Conservation (phyloP, 495 filamentous ascomycete species). For the Penicillium simplicissimum region DNA sequence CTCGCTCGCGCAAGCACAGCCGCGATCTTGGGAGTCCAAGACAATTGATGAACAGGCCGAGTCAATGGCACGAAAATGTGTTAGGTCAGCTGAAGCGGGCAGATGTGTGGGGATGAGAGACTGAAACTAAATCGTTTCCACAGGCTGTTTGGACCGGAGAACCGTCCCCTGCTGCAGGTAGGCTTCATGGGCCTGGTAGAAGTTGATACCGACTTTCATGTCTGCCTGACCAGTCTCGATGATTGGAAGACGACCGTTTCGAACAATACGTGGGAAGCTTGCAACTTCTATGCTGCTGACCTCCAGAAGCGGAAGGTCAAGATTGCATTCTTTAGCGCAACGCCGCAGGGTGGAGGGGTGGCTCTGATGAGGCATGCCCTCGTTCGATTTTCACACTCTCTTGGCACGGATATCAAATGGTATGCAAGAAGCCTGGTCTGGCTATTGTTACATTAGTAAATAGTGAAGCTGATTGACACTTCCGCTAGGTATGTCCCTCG, state of each 20-base stretch:
- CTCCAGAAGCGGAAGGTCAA: slow-evolving; percentile 67
- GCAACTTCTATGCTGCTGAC: slow-evolving; percentile 64
- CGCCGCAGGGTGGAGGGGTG: slow-evolving; percentile 85
- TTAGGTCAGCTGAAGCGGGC: slow-evolving; percentile 52
- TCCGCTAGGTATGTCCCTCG: slow-evolving; percentile 69
- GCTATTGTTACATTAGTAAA: too few relatives aligned
- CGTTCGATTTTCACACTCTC: slow-evolving; percentile 65
- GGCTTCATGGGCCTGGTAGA: slow-evolving; percentile 73
- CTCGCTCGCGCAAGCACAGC: slow-evolving; percentile 4
- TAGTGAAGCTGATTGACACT: too few relatives aligned
- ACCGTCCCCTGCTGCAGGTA: slow-evolving; percentile 72
- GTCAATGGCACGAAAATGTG: slow-evolving; percentile 79
- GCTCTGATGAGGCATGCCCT: slow-evolving; percentile 87
- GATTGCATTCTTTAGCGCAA: slow-evolving; percentile 83
- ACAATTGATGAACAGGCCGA: slow-evolving; percentile 82
- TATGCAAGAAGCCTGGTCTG: too few relatives aligned
- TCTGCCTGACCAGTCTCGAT: slow-evolving; percentile 58
- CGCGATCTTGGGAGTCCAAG: slow-evolving; percentile 48
- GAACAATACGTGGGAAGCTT: slow-evolving; percentile 64
- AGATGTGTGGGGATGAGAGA: neutral
- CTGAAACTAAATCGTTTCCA: slow-evolving; percentile 17
- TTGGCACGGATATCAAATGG: slow-evolving; percentile 76
- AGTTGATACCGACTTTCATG: slow-evolving; percentile 67
- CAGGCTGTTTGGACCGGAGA: slow-evolving; percentile 75
- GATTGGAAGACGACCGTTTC: slow-evolving; percentile 66